Evolutionary conservation across 345 rosid genomes (phyloP).

Genomic region (Cardamine occulta): DNA sequence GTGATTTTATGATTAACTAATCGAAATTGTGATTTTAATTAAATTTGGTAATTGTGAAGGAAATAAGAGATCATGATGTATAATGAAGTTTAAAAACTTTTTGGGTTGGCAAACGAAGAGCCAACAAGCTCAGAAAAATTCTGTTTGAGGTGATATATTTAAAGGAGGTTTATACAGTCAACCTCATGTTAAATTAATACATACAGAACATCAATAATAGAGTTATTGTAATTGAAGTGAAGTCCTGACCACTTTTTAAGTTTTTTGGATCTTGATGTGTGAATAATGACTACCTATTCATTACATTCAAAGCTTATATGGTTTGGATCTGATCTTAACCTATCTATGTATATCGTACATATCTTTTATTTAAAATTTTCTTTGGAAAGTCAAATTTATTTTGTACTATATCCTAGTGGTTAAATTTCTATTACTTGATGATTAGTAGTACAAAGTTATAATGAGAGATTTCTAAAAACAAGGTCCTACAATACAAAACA

Average conservation of each 20-base stretch:
- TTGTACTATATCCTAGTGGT: neutral
- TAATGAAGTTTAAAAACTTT: too few species aligned
- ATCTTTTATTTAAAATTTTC: neutral
- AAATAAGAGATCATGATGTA: too few species aligned
- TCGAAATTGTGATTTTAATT: too few species aligned
- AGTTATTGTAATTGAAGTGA: neutral
- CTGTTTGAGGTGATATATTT: too few species aligned
- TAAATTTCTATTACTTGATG: neutral
- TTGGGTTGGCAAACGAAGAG: too few species aligned
- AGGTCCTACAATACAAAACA: constrained; percentile 12
- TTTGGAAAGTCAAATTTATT: neutral
- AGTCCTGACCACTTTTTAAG: neutral
- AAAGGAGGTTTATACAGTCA: too few species aligned
- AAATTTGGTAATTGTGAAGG: too few species aligned
- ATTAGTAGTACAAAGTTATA: neutral
- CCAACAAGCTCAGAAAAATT: too few species aligned
- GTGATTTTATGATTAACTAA: too few species aligned
- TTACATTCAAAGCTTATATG: neutral
- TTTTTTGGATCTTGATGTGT: constrained; percentile 1
- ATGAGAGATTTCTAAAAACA: constrained; percentile 6
- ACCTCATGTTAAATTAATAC: neutral
- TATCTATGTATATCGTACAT: neutral
- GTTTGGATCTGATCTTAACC: constrained; percentile 6
- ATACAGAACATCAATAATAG: neutral
- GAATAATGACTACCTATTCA: neutral